Evolutionary conservation across 345 rosid species (phyloP).

Genomic region (Lepidium aucheri): DNA sequence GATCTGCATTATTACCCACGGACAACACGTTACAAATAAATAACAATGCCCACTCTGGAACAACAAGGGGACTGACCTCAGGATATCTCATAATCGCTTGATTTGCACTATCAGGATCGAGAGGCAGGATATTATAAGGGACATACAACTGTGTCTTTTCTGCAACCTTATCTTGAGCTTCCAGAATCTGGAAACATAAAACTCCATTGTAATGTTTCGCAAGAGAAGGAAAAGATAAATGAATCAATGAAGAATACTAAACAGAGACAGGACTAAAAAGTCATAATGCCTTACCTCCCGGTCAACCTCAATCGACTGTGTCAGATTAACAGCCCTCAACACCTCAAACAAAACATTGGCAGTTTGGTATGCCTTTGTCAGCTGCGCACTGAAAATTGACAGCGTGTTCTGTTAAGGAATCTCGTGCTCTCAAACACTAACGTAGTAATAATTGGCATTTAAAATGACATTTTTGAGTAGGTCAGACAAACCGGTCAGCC

Average conservation of each 20-base stretch:
- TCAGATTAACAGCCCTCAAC: conserved; percentile 86
- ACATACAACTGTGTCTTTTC: conserved; percentile 89
- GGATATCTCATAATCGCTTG: conserved; percentile 98
- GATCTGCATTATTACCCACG: conserved; percentile 41
- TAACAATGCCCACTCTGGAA: neutral
- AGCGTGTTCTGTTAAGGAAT: neutral
- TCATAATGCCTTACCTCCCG: conserved; percentile 55
- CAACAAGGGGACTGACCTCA: conserved; percentile 44
- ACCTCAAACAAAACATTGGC: conserved; percentile 99
- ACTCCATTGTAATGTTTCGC: neutral
- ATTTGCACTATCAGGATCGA: conserved; percentile 97
- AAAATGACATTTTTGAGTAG: neutral
- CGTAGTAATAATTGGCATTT: neutral
- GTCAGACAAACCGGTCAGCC: conserved; percentile 73
- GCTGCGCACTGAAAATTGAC: conserved; percentile 68
- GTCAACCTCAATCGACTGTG: conserved; percentile 94
- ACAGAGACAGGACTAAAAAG: neutral
- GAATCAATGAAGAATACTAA: neutral
- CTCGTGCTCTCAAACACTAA: neutral
- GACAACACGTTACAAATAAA: neutral
- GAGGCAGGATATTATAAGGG: conserved; percentile 93
- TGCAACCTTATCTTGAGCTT: conserved; percentile 87
- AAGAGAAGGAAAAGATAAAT: neutral
- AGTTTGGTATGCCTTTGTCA: conserved; percentile 99
- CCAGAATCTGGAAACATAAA: conserved; percentile 62